Evolutionary conservation across 148 eudicot species (phyloP).

Genomic region (Simmondsia chinensis): DNA sequence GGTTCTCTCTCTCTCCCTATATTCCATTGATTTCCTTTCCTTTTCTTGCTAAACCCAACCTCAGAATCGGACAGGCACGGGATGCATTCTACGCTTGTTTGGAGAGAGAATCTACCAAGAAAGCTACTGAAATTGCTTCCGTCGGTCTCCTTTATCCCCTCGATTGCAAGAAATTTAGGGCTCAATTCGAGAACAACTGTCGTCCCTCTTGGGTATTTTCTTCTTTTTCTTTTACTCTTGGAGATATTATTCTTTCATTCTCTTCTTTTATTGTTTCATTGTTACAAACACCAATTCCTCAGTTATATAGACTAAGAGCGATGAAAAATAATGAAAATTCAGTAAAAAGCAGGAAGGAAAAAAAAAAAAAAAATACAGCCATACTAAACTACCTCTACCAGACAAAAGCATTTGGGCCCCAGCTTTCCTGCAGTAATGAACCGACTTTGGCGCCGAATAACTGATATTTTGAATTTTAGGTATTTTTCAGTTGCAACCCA

Average conservation of each 20-base stretch:
- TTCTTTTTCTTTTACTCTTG: not conserved
- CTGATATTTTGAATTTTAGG: too few relatives aligned
- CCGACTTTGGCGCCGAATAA: too few relatives aligned
- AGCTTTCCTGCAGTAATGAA: too few relatives aligned
- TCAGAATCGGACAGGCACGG: conserved; percentile 32
- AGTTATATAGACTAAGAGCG: too few relatives aligned
- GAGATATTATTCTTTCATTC: not conserved
- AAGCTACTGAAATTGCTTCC: conserved; percentile 49
- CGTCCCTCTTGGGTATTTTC: conserved; percentile 65
- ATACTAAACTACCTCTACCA: too few relatives aligned
- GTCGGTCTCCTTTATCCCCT: conserved; percentile 74
- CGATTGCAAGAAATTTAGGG: conserved; percentile 66
- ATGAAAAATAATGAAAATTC: too few relatives aligned
- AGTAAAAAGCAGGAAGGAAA: too few relatives aligned
- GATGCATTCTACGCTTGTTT: conserved; percentile 76
- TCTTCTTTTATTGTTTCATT: not conserved
- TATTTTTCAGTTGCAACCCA: too few relatives aligned
- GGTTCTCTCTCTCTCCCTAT: conserved; percentile 12
- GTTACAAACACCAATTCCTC: too few relatives aligned
- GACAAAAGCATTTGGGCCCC: too few relatives aligned
- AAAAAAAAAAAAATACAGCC: too few relatives aligned
- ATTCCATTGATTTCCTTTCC: not conserved
- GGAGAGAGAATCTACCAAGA: conserved; percentile 52
- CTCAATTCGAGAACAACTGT: conserved; percentile 45
- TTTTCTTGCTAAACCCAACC: not conserved